phyloP scores from a whole-genome alignment of 2,329 filamentous ascomycete species.

The Byssochlamys sp. region DNA sequence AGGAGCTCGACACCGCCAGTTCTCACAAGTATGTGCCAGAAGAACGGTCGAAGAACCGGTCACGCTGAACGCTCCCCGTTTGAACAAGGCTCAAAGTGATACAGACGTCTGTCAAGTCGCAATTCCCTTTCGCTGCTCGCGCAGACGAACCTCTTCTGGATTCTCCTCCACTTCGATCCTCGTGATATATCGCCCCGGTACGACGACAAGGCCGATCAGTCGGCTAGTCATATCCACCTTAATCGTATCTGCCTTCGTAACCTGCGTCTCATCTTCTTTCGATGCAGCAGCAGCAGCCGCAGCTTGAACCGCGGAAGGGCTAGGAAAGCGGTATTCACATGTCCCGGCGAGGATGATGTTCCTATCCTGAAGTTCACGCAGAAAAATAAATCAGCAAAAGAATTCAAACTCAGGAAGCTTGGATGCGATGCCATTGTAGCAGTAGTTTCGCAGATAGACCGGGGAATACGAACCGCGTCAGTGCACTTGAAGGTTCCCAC shows the following conservation, averaged over 20 bases:
- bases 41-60: neutral
- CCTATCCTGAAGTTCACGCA: slow-evolving; percentile 51
- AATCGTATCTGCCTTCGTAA: slow-evolving; percentile 30
- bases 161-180: slow-evolving; percentile 78
- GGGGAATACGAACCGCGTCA: slow-evolving; percentile 57
- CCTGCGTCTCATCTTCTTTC: slow-evolving; percentile 12
- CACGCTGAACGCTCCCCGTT: neutral
- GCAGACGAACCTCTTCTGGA: slow-evolving; percentile 5
- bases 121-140: slow-evolving; percentile 6
- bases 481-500: slow-evolving; percentile 89
- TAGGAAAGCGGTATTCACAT: slow-evolving; percentile 78
- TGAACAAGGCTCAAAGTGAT: neutral
- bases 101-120: neutral
- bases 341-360: slow-evolving; percentile 81
- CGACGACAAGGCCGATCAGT: slow-evolving; percentile 78
- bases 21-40: neutral
- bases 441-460: neutral
- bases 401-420: too few relatives aligned
- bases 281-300: slow-evolving; percentile 31
- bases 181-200: slow-evolving; percentile 74
- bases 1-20: neutral
- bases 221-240: slow-evolving; percentile 69
- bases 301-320: slow-evolving; percentile 39
- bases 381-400: neutral
- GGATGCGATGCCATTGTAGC: neutral